Base-by-base conservation (phyloP, 225 moss, liverwort and hornwort genomes). In the Sphagnum tenellum region DNA sequence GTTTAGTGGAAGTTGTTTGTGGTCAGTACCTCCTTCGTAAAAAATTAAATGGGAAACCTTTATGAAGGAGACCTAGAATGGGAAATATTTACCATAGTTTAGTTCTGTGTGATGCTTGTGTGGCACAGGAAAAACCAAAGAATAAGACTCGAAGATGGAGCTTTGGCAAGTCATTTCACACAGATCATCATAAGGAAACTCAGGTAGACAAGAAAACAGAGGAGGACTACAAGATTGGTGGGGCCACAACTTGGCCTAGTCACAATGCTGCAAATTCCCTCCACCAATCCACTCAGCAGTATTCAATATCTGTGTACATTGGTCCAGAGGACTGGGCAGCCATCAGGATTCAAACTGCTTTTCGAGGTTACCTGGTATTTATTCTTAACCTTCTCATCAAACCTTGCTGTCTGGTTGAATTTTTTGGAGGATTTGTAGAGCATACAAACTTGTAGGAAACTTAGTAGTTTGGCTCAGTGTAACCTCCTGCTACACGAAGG, bases 311-410 rank as follows among this genome's bases (percentile, higher is more conserved):
- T 12, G 69, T 57, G 13, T 66, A 52, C 49, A 72, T 66, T 52
- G 74, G 79, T 53, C 70, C 54, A 65, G 87, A 83, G 71, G 96
- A 96, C 71, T 89, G 86, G 81, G 96, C 90, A 47, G 92, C 96
- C 5, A 88, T 84, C 65, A 69, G 82, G 70, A 89, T 96, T 48
- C 96, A 96, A 71, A 85, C 96, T 45, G 87, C 87, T 2, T 96
- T 96, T 76, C 96, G 96, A 64, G 96, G 92, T 63, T 96, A 92
- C 66, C 67, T 96, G 87, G 96, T 96, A 76, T 29, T 29, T 29
- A 29, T 1, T 29, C 29, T 29, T 29, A 29, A 29, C 29, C 29
- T 29, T 29, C 29, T 29, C 29, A 29, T 29, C 47, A 12, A 8
- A 46, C 7, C 3, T 66, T 7, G 50, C 9, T 3, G 3, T n/a